Base-by-base conservation (phyloP, 495 filamentous ascomycete genomes). In the Stereocaulon alpinum region DNA sequence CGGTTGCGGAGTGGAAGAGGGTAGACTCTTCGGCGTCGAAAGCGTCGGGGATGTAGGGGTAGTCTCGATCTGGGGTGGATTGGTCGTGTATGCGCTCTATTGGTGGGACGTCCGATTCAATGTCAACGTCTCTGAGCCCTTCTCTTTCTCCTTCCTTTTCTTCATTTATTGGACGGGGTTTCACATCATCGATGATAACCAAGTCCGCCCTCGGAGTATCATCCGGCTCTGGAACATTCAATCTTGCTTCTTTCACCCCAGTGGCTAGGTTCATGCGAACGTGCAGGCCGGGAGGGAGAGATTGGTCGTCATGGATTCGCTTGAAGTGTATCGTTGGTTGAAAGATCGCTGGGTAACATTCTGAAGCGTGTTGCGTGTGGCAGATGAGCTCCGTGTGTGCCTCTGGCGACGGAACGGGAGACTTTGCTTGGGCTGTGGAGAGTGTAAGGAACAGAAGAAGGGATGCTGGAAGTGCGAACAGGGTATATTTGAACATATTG, bases 311-410 rank as follows among this genome's bases (percentile, higher is more conserved):
- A 49, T 74, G 77, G 40, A 87, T 73, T 22, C 72, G 62, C 61
- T 86, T 81, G 65, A 86, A 87, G 42, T 83, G 73, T 48, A 80
- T 63, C 0, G 82, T 87, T 1, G 85, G 71, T 29, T 77, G 72
- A 61, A 87, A 87, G 42, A 82, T 59, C 56, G 74, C 76, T 22
- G 85, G 83, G 63, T 87, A 86, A 66, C 85, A 87, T 37, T 82
- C 80, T 34, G 74, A 70, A 1, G 76, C 71, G 64, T 83, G 73
- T 34, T 71, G 66, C 20, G 79, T 79, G 62, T 84, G 81, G 59
- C 84, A 87, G 64, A 87, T 84, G n/a, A 85, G 70, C 32, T 83
- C 76, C 20, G 68, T 64, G 12, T 45, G 43, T 40, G 66, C 66
- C 50, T 63, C 27, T 6, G 66, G 63, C 51, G 66, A 68, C 17